phyloP scores from a whole-genome alignment of 495 filamentous ascomycete species.

The Bacidia gigantensis region DNA sequence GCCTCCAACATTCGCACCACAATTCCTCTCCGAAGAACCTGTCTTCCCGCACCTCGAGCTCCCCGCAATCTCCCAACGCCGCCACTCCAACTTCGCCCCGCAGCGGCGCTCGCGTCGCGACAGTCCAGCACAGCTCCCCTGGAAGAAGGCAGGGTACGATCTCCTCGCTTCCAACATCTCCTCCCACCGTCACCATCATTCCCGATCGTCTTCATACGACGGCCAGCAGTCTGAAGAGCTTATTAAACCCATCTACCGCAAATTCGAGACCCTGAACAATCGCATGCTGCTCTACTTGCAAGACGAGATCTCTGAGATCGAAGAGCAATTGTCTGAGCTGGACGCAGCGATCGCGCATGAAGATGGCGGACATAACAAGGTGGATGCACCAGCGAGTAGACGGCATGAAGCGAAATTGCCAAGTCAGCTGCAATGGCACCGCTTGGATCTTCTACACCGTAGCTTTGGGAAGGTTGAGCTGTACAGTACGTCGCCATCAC shows the following conservation, averaged over 20 bases:
- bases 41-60: background rate
- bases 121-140: constrained; percentile 51
- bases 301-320: constrained; percentile 70
- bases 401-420: constrained; percentile 45
- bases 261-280: constrained; percentile 75
- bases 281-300: constrained; percentile 75
- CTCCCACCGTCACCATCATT: constrained; percentile 10
- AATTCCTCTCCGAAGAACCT: background rate
- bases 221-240: constrained; percentile 20
- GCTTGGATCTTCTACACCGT: constrained; percentile 53
- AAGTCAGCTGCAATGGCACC: constrained; percentile 57
- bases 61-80: background rate
- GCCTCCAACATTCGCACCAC: background rate
- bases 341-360: constrained; percentile 46
- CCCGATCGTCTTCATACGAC: background rate
- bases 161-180: constrained; percentile 49
- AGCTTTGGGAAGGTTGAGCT: constrained; percentile 65
- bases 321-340: constrained; percentile 56
- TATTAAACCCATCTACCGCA: constrained; percentile 64
- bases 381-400: background rate
- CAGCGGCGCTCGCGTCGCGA: constrained; percentile 4
- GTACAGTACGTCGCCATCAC: constrained; percentile 51
- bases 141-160: constrained; percentile 47
- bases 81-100: background rate
- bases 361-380: constrained; percentile 17